These are phyloP conservation scores for Gossypium mustelinum DNA, from an alignment of 345 rosid genomes.

Conservation along the genomic window DNA sequence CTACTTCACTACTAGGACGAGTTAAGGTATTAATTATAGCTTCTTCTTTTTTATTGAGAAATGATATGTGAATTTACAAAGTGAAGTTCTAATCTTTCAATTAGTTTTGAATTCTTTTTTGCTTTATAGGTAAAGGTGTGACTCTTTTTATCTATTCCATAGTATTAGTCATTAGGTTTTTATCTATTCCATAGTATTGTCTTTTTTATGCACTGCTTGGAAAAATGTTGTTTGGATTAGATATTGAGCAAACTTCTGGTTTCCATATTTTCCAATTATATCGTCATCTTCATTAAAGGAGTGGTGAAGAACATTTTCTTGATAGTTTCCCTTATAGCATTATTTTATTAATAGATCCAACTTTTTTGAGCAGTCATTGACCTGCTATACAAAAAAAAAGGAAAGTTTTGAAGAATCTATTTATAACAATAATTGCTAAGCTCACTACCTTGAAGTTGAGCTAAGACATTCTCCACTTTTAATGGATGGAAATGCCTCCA, in stretches of 20 bases:
- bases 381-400: not conserved
- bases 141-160: too few species aligned
- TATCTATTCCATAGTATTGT: too few species aligned
- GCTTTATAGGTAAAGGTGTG: too few species aligned
- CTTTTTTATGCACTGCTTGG: not conserved
- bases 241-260: not conserved
- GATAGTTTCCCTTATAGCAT: not conserved
- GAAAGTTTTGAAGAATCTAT: not conserved
- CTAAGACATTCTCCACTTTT: not conserved
- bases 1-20: too few species aligned
- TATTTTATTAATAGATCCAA: not conserved
- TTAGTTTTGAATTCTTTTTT: too few species aligned
- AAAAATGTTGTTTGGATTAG: not conserved
- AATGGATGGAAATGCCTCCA: not conserved
- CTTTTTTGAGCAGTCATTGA: not conserved
- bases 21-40: too few species aligned
- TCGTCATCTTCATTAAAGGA: not conserved
- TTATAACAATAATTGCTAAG: not conserved
- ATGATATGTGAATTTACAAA: too few species aligned
- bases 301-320: not conserved
- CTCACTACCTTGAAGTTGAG: conserved; percentile 4
- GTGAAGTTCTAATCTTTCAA: too few species aligned
- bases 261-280: not conserved
- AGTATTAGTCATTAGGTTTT: too few species aligned
- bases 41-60: too few species aligned